Base-by-base conservation (phyloP, 129 eudicot genomes). In the Tagetes patula region DNA sequence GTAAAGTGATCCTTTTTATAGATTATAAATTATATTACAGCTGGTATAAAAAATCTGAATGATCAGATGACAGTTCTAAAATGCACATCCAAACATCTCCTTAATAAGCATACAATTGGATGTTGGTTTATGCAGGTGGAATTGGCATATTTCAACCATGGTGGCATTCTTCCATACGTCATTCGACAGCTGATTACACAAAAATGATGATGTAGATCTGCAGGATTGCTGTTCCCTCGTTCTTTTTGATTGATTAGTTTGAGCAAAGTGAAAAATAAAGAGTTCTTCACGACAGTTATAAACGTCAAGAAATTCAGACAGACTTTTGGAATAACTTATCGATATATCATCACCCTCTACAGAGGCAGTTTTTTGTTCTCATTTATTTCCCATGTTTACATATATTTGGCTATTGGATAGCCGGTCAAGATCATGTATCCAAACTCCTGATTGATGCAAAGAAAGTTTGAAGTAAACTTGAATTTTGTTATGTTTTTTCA, bases 161-260 rank as follows among this genome's bases (percentile, higher is more conserved):
- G 95, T 58, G 95, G 95, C 8, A 88, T 88, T 30, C 88, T 88
- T 69, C 95, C 86, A 52, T 85, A 85, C 31, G 90, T 88, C 6
- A 83, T 85, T 49, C 82, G 95, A 60, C 91, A 88, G 54, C 71
- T 85, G 65, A 73, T 10, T 1, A 69, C 82, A 81, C 86, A 81
- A 65, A 79, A 81, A 48, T 78, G 62, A 74, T 43, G 41, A 41
- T 43, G 54, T 53, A 39, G 20, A 52, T 46, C 32, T 5, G 70
- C 78, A 52, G 65, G 67, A 9, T 20, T 46, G 45, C 52, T 53
- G 8, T 41, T n/a, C 5, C 36, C 36, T 9, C 9, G 11, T 38
- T 6, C 50, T 9, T 72, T 66, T 53, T 69, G 33, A 30, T 39
- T 54, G 73, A 49, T 61, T 8, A 71, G 33, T 71, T 54, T 52